phyloP scores from a whole-genome alignment of 2,329 filamentous ascomycete species.

The Fusarium staphyleae region DNA sequence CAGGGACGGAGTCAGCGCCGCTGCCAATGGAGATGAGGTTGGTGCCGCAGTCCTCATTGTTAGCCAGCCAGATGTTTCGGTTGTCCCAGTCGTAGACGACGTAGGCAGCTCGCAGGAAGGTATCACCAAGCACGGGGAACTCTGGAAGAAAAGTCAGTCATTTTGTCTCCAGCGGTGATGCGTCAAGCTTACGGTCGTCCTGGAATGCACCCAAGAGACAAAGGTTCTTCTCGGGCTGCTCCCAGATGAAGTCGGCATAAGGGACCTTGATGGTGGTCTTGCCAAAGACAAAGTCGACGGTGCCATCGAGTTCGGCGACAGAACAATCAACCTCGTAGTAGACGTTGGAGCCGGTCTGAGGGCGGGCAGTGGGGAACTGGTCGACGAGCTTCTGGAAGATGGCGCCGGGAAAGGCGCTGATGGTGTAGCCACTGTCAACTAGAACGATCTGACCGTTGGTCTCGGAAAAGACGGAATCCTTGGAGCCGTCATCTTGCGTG shows the following conservation, averaged over 20 bases:
- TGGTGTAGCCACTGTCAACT: constrained; percentile 71
- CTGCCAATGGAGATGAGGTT: constrained; percentile 48
- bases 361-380: constrained; percentile 55
- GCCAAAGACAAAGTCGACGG: constrained; percentile 58
- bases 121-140: constrained; percentile 53
- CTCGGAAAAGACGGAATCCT: constrained; percentile 54
- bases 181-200: constrained; percentile 42
- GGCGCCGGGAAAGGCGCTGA: constrained; percentile 69
- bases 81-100: constrained; percentile 54
- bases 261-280: constrained; percentile 53
- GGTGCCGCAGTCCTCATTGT: constrained; percentile 49
- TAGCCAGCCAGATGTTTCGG: constrained; percentile 48
- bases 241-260: constrained; percentile 56
- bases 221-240: constrained; percentile 40
- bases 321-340: constrained; percentile 59
- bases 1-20: constrained; percentile 49
- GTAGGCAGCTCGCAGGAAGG: constrained; percentile 55
- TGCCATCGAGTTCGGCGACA: constrained; percentile 46
- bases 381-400: constrained; percentile 56
- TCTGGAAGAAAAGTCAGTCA: constrained; percentile 12
- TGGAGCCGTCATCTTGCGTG: constrained; percentile 45
- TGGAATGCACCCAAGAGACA: constrained; percentile 56
- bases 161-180: not conserved
- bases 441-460: constrained; percentile 55
- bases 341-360: constrained; percentile 47